Evolutionary conservation across 2,329 filamentous ascomycete genomes (phyloP), one percentile per base, ranked within the genome.

Genomic region (Gaeumannomyces sp.): DNA sequence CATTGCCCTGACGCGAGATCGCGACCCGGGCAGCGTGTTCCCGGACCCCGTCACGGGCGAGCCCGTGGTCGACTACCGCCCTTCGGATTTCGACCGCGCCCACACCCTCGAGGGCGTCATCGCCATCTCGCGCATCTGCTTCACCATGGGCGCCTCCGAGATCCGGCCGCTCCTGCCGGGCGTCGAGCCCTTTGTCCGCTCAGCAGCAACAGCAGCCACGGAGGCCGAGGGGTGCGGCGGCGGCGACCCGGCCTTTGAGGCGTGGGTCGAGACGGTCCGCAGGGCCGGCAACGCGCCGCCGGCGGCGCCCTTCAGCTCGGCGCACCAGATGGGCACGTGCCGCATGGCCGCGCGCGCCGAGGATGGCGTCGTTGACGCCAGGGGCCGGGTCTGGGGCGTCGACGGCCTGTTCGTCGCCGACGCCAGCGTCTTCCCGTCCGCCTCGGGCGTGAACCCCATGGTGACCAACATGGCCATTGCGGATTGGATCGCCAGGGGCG

Each of bases 401-500:
- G 77, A 86, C 70, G 84, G 83, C 0, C 71, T 93, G 70, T 92
- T 86, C 72, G 85, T 93, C 25, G 85, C 87, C 13, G 91, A 94
- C 74, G 86, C 89, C 59, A 92, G 88, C 73, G 87, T 92, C 14
- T 90, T 93, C 67, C 91, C 89, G 1, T 89, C 84, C 65, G 89
- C 90, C 14, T 91, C 86, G 72, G 91, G 91, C 1, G 90, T 93
- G 35, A 93, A 93, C 73, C 91, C 91, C 16, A 93, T 94, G 91
- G 79, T 93, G 59, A 92, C 90, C 16, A 83, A 80, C 65, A 92
- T 93, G 90, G 85, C 85, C 1, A 83, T 90, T 70, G 81, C 86
- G 61, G 85, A 90, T 71, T 85, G 84, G 76, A 88, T 91, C 67
- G 85, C 85, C 3, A 78, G 82, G 70, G 81, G 82, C 0, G 73